Percentiles rank a stretch among this genome's conserved stretches.
These are phyloP conservation scores for Claviceps humidiphila DNA, from an alignment of 2,329 filamentous ascomycete genomes.

Conservation along the genomic window DNA sequence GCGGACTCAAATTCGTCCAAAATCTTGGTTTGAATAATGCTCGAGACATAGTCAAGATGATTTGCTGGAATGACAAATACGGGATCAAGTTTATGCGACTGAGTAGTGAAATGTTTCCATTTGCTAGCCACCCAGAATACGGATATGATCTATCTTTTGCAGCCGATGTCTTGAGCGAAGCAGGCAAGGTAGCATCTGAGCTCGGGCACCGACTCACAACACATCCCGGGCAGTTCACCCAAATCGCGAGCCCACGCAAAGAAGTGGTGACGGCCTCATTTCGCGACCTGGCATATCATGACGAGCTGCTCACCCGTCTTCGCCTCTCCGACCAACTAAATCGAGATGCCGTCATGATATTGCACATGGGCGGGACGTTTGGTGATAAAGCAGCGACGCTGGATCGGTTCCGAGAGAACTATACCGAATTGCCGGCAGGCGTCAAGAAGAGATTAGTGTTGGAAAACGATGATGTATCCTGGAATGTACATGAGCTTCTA, in stretches of 20 bases:
- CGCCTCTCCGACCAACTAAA: constrained; percentile 65
- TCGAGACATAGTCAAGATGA: constrained; percentile 69
- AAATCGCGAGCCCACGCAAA: constrained; percentile 69
- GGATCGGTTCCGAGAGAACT: constrained; percentile 65
- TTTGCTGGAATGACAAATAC: constrained; percentile 85
- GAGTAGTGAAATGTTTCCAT: constrained; percentile 94
- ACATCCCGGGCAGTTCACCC: constrained; percentile 87
- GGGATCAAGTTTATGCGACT: constrained; percentile 86
- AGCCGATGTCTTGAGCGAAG: constrained; percentile 60
- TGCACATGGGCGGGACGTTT: constrained; percentile 86
- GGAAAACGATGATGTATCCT: constrained; percentile 89
- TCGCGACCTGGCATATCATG: constrained; percentile 77
- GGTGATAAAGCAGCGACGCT: constrained; percentile 74
- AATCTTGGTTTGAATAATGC: constrained; percentile 69
- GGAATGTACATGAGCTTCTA: constrained; percentile 82
- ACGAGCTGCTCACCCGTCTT: constrained; percentile 68
- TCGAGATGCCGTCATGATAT: constrained; percentile 81
- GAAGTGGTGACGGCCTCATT: constrained; percentile 66
- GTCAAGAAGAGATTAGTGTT: constrained; percentile 74
- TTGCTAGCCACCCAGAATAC: constrained; percentile 76
- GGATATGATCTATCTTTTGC: constrained; percentile 83
- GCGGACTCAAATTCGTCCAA: constrained; percentile 63
- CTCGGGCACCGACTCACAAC: constrained; percentile 77
- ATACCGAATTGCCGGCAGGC: constrained; percentile 48
- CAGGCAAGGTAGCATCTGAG: constrained; percentile 62